Evolutionary conservation across 176 grass and related monocot species (phyloP).

Genomic region (Musa acuminata): DNA sequence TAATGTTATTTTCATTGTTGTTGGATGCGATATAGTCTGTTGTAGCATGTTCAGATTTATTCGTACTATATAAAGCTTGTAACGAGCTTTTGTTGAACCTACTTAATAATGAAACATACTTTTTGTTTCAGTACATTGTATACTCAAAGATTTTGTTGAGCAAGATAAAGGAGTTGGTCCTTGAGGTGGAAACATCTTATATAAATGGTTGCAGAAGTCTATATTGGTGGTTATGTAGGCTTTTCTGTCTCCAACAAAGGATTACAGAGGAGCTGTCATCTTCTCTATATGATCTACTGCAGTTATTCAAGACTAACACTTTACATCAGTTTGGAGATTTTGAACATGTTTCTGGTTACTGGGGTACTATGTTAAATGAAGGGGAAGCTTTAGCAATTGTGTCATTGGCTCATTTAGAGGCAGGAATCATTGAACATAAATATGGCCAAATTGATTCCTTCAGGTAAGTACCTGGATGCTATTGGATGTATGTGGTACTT

Average conservation of each 20-base stretch:
- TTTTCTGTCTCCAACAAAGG: conserved; percentile 65
- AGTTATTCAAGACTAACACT: conserved; percentile 48
- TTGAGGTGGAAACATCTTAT: conserved; percentile 15
- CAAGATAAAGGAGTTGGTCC: conserved; percentile 31
- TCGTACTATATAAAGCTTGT: background rate
- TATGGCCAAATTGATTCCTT: conserved; percentile 66
- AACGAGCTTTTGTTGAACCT: background rate
- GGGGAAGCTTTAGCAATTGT: conserved; percentile 64
- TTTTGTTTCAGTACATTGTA: conserved; percentile 79
- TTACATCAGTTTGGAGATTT: conserved; percentile 56
- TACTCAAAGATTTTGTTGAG: conserved; percentile 60
- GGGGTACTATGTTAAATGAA: conserved; percentile 45
- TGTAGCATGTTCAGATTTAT: background rate
- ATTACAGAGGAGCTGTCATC: conserved; percentile 74
- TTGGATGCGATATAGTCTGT: background rate
- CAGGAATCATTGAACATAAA: conserved; percentile 61
- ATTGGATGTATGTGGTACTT: background rate
- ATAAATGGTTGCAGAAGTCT: conserved; percentile 33
- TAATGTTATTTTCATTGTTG: no score
- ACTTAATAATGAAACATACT: background rate
- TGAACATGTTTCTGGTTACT: conserved; percentile 52
- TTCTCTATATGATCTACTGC: conserved; percentile 67
- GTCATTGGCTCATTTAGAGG: conserved; percentile 58
- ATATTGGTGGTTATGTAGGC: conserved; percentile 78
- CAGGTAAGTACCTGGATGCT: conserved; percentile 25